Evolutionary conservation across 1,284 basidiomycete genomes (phyloP), one percentile per base, ranked within the genome.

Genomic region (Tilletia setariae): DNA sequence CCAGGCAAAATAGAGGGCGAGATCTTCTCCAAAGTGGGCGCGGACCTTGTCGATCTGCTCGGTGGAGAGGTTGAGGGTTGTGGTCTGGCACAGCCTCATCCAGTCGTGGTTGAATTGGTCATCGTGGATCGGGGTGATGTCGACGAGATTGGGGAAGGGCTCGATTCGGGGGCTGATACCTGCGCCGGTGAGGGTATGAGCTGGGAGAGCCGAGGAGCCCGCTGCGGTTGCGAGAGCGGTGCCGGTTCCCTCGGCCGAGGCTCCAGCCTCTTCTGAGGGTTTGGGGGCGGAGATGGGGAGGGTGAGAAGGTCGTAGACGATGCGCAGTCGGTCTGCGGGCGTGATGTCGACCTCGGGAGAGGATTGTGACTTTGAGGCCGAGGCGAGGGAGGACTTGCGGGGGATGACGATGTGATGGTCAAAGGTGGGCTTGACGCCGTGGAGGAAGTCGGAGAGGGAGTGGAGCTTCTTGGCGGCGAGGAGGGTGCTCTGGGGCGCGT

Each of bases 1-100:
- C 63, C 80, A 82, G 40, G 73, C 79, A 72, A 81, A 82, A 72
- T 82, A 82, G 19, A 82, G 67, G 25, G 79, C 81, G 13, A 81
- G 68, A n/a, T 80, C 70, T 56, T 79, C 81, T n/a, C 81, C 81
- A 56, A 80, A 79, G 56, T 82, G 77, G 59, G 72, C 72, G 16
- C 80, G 73, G 42, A 82, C 70, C 30, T 72, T 72, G 51, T 81
- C 81, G 35, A 82, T 73, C 35, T 82, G 78, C 0, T 68, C 70
- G 16, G 81, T 72, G 47, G 76, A 73, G 23, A 73, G 69, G 30
- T 74, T 63, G 1, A 73, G n/a, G 72, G 66, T 16, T 16, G 61
- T n/a, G 16, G 67, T 47, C 43, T 49, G 35, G 78, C 76, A 81
- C 1, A 73, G 62, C 42, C 75, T 71, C 35, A 82, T 65, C 81